These are phyloP conservation scores for Candida krabiensis DNA, from an alignment of 805 yeast genomes.

Conservation along the genomic window DNA sequence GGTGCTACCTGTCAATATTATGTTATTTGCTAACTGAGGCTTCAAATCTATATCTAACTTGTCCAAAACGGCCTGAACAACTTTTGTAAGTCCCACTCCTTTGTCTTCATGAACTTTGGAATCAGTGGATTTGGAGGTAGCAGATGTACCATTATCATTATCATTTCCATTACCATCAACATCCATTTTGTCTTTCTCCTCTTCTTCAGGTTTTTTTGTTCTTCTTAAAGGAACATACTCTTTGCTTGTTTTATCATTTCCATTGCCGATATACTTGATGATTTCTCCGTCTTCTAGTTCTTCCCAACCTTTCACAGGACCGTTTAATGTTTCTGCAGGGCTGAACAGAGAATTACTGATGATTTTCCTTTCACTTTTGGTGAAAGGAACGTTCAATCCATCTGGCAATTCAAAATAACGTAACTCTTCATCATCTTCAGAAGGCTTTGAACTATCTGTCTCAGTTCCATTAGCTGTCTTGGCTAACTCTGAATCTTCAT, in stretches of 20 bases:
- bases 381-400: conserved; percentile 65
- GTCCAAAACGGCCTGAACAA: conserved; percentile 55
- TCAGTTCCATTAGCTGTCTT: conserved; percentile 19
- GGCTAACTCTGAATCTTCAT: conserved; percentile 22
- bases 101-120: conserved; percentile 3
- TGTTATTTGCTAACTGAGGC: conserved; percentile 84
- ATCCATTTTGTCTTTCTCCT: conserved; percentile 34
- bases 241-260: conserved; percentile 39
- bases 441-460: conserved; percentile 28
- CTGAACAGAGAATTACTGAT: conserved; percentile 74
- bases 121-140: conserved; percentile 17
- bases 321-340: conserved; percentile 43
- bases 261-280: conserved; percentile 26
- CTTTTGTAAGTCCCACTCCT: conserved; percentile 49
- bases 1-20: conserved; percentile 82
- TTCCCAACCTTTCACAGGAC: conserved; percentile 34
- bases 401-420: conserved; percentile 74
- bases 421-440: conserved; percentile 28
- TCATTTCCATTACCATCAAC: conserved; percentile 30
- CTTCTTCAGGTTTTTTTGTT: conserved; percentile 38
- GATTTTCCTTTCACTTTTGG: conserved; percentile 53
- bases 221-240: conserved; percentile 78
- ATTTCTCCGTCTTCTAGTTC: conserved; percentile 55
- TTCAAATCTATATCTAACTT: conserved; percentile 78
- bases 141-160: conserved; percentile 2